Evolutionary conservation across 345 rosid genomes (phyloP).

Genomic region (Psidium guajava): DNA sequence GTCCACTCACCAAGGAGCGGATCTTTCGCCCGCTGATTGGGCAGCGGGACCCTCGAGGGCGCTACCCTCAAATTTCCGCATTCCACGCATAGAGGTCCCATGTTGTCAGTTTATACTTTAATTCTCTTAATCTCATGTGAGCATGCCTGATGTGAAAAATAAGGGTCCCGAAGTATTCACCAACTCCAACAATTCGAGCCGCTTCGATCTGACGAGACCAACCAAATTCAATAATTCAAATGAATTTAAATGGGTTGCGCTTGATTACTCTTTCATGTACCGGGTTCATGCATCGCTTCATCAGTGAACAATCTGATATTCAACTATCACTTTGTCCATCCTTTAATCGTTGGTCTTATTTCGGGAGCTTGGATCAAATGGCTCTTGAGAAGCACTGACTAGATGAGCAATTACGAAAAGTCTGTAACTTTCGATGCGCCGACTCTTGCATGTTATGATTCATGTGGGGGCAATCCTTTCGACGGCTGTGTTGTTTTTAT

Average conservation of each 20-base stretch:
- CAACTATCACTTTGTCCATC: accelerated
- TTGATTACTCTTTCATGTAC: background rate
- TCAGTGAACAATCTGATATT: background rate
- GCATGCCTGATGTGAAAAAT: too few species aligned
- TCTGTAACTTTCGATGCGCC: background rate
- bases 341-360: background rate
- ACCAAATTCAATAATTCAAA: background rate
- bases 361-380: background rate
- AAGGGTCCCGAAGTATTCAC: too few species aligned
- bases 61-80: too few species aligned
- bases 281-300: background rate
- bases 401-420: too few species aligned
- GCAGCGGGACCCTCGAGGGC: too few species aligned
- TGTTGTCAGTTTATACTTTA: too few species aligned
- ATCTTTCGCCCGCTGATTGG: too few species aligned
- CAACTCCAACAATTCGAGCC: too few species aligned
- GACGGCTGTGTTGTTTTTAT: background rate
- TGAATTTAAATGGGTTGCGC: accelerated
- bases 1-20: too few species aligned
- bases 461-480: background rate
- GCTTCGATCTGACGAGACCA: accelerated
- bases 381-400: background rate
- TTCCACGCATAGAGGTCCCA: too few species aligned
- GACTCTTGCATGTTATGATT: background rate
- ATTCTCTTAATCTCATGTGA: too few species aligned